Base-by-base conservation (phyloP, 169 alveolate species). In the Babesia ovata region DNA sequence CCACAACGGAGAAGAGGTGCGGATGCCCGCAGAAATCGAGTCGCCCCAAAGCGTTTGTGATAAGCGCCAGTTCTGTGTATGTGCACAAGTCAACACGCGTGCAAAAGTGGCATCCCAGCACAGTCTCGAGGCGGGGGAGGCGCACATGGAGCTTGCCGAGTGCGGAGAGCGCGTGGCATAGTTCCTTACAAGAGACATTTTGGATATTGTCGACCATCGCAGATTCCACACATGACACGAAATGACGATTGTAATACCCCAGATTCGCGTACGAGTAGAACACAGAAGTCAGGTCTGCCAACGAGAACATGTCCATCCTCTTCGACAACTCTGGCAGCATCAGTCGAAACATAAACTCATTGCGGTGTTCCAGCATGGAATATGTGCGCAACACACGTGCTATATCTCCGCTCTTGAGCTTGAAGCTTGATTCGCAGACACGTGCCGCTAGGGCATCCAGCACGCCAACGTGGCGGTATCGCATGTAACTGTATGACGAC, bases 61-160 rank as follows among this genome's bases (percentile, higher is more conserved):
- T 52, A 19, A 71, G 48, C 19, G 81, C 60, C 29, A 81, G 58
- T 7, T 50, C 66, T 29, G 60, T 17, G 45, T 71, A 26, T 14
- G 70, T 62, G 67, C 62, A 72, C 21, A 63, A 21, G 22, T 71
- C 76, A 11, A 81, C 56, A 7, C 36, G n/a, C 39, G 19, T 81
- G 71, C 84, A 81, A 36, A 81, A 81, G 36, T 73, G 88, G 52
- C 75, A 81, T 7, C 79, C 65, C 17, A 81, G 81, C 17, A 81
- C 85, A 10, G 88, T 81, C 29, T 61, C 62, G 21, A 81, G 65
- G 26, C 52, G 39, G 13, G 17, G 29, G 52, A 54, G 61, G 24
- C 70, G 45, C 14, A 53, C 75, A 14, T 60, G 65, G 29, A 70
- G 58, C 65, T 70, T 81, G 22, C 82, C 70, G 46, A 57, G 42